Conservation (phyloP, 2,329 filamentous ascomycete genomes). For the Ophiognomonia clavigignenti-juglandacearum region DNA sequence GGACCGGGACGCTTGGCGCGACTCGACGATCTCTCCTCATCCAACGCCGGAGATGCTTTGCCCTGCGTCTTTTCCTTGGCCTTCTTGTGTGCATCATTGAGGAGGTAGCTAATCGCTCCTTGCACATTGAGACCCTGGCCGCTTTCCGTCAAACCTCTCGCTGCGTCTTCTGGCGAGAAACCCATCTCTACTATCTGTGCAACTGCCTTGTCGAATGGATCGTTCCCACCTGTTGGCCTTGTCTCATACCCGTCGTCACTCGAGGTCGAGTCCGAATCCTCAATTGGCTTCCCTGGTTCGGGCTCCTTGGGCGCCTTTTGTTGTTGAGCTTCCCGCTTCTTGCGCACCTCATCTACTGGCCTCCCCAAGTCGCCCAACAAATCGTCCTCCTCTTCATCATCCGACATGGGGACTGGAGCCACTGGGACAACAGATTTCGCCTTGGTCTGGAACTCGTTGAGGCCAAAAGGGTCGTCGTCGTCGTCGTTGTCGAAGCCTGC, state of each 20-base stretch:
- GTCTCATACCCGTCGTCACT: slow-evolving; percentile 35
- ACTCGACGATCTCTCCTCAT: slow-evolving; percentile 31
- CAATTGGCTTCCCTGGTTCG: slow-evolving; percentile 53
- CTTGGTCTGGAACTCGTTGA: slow-evolving; percentile 57
- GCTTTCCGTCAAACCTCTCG: slow-evolving; percentile 72
- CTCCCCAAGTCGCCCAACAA: slow-evolving; percentile 60
- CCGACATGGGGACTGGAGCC: slow-evolving; percentile 22
- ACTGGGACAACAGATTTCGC: slow-evolving; percentile 17
- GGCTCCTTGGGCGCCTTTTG: slow-evolving; percentile 26
- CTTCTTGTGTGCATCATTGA: slow-evolving; percentile 86
- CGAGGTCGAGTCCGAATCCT: slow-evolving; percentile 42
- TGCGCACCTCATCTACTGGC: slow-evolving; percentile 59
- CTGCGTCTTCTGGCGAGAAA: slow-evolving; percentile 81
- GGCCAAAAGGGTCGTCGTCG: slow-evolving; percentile 85
- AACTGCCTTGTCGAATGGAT: slow-evolving; percentile 73
- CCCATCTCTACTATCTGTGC: slow-evolving; percentile 93
- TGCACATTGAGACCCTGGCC: slow-evolving; percentile 77
- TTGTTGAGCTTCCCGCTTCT: slow-evolving; percentile 27
- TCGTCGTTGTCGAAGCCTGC: slow-evolving; percentile 62
- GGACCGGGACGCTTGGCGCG: slow-evolving; percentile 39
- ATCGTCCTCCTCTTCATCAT: slow-evolving; percentile 54
- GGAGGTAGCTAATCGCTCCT: slow-evolving; percentile 79
- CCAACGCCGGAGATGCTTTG: slow-evolving; percentile 23
- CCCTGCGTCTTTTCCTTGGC: slow-evolving; percentile 64
- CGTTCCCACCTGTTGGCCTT: slow-evolving; percentile 35